A percentile compares a stretch with the other conserved stretches of the same genome.
phyloP scores from a whole-genome alignment of 257 asterid species.

The Lavandula angustifolia region DNA sequence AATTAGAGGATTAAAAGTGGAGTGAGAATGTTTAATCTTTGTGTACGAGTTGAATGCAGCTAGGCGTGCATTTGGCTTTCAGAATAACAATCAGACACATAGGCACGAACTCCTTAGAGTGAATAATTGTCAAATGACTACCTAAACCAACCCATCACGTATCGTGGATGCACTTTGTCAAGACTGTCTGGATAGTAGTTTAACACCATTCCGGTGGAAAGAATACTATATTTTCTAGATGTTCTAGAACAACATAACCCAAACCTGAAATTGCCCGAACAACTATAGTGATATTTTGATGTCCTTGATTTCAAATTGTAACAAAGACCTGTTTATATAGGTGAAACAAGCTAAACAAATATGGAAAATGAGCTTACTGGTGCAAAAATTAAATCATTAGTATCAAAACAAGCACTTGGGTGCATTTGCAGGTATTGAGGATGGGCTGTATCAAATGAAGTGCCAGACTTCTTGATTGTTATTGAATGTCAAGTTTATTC shows the following conservation, averaged over 20 bases:
- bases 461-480: constrained; percentile 15
- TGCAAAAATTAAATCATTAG: not conserved
- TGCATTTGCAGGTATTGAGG: constrained; percentile 25
- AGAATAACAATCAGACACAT: not conserved
- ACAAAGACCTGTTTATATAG: not conserved
- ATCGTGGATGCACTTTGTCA: not conserved
- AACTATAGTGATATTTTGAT: not conserved
- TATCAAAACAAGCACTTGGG: not conserved
- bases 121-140: not conserved
- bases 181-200: not conserved
- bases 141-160: not conserved
- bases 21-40: not conserved
- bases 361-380: not conserved
- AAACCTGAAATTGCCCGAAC: not conserved
- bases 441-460: constrained; percentile 14
- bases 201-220: not conserved
- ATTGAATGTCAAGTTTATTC: constrained; percentile 25
- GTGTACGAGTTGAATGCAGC: not conserved
- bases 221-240: not conserved
- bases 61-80: not conserved
- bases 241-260: no score
- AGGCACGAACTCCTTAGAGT: not conserved
- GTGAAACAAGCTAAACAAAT: not conserved
- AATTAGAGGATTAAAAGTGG: not conserved
- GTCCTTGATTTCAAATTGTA: not conserved